Evolutionary conservation across 305 asterid species (phyloP), one percentile per base, ranked within the genome.

Genomic region (Ilex paraguariensis): DNA sequence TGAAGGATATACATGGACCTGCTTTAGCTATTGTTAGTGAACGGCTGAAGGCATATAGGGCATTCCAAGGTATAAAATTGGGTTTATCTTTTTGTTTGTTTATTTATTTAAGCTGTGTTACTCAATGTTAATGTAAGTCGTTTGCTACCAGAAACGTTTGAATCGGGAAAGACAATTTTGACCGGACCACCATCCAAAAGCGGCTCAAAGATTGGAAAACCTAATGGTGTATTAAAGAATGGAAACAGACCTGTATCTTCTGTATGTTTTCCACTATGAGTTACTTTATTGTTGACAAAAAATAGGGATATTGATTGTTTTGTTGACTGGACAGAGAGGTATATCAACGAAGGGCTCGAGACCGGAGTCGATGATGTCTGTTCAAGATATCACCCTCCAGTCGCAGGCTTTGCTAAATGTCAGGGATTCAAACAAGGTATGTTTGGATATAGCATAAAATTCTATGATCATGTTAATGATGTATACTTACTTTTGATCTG

Each of bases 391-490:
- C 68, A 83, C 76, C 76, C 62, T 81, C 63, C 97, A 86, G 80
- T 88, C 97, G 44, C 98, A 91, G 62, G 81, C 96, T 63, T 76
- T 94, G 80, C 79, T 94, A 61, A 85, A 66, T 76, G 77, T 87
- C 63, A 94, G 81, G 80, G 99, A 94, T 69, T 94, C 99, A 42
- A 87, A 88, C 82, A 94, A 94, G 97, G 95, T 83, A 74, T 42
- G 61, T 13, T 14, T 65, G 31, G 28, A 3, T 14, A 14, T 52
- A n/a, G 32, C 1, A 2, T n/a, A 52, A 52, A 7, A 16, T 14
- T n/a, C n/a, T 52, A 52, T 14, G 3, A 16, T 52, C n/a, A n/a
- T 49, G 28, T 52, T 2, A 52, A 52, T 14, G 9, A 28, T 56
- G 14, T 6, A n/a, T 56, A 9, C n/a, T 56, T 6, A 31, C 28